These are phyloP conservation scores for Cordyceps javanica DNA, from an alignment of 2,329 filamentous ascomycete genomes.

Conservation along the genomic window DNA sequence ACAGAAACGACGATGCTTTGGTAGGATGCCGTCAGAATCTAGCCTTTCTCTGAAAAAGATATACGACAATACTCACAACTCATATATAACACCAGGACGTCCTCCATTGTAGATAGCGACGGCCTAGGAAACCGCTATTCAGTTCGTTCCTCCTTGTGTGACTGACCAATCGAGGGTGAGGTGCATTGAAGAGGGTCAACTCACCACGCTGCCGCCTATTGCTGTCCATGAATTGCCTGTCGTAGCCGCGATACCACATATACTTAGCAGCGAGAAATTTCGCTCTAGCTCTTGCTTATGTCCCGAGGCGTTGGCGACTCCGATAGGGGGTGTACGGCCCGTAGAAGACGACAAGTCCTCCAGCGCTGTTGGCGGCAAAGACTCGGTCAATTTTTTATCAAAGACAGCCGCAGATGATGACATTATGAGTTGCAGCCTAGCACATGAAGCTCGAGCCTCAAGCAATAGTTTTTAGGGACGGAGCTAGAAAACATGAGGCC, in stretches of 20 bases:
- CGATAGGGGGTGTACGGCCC: neutral
- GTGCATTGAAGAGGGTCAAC: neutral
- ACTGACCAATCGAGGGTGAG: too few species aligned
- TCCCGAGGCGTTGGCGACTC: conserved; percentile 11
- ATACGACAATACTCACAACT: conserved; percentile 34
- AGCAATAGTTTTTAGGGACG: too few species aligned
- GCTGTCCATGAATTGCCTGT: conserved; percentile 16
- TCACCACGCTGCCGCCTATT: conserved; percentile 15
- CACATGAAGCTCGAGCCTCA: too few species aligned
- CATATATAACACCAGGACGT: conserved; percentile 55
- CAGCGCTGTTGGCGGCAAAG: too few species aligned
- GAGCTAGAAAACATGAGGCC: too few species aligned
- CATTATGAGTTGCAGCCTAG: neutral
- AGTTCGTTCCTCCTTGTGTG: neutral
- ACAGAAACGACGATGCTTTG: conserved; percentile 30
- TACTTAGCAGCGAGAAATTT: conserved; percentile 15
- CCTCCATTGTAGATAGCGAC: conserved; percentile 56
- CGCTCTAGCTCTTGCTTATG: conserved; percentile 16
- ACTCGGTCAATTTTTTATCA: too few species aligned
- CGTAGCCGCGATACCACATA: conserved; percentile 15
- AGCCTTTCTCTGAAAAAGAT: neutral
- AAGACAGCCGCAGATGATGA: neutral
- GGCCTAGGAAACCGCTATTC: neutral
- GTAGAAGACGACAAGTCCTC: too few species aligned
- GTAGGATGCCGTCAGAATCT: neutral